Percentiles rank a stretch among this genome's conserved stretches.
Evolutionary conservation across 2,329 filamentous ascomycete genomes (phyloP).

Genomic region (Mollisia scopiformis): DNA sequence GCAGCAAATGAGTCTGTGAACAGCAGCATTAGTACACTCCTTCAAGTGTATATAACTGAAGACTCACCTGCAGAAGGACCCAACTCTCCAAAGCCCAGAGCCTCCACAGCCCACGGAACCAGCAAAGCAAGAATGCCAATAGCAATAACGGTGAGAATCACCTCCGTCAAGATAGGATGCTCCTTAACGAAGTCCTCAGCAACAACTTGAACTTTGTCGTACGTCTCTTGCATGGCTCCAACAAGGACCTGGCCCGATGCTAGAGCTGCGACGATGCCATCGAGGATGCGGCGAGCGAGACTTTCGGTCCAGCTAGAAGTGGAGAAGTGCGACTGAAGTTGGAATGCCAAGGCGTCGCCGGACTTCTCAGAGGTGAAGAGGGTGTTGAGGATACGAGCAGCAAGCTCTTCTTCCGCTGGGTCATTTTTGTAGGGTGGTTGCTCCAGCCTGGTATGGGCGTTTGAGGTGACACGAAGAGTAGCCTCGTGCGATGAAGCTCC

Average conservation of each 20-base stretch:
- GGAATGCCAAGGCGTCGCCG: not conserved
- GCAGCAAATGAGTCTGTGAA: constrained; percentile 14
- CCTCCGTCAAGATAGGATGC: constrained; percentile 6
- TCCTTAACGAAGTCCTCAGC: constrained; percentile 7
- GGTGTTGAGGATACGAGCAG: not conserved
- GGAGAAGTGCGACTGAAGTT: not conserved
- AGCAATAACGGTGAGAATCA: constrained; percentile 14
- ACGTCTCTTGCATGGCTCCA: constrained; percentile 15
- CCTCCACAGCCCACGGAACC: constrained; percentile 14
- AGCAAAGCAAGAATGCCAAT: constrained; percentile 12
- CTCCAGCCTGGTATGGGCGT: not conserved
- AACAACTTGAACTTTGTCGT: not conserved
- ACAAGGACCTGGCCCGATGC: not conserved
- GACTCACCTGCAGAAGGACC: constrained; percentile 14
- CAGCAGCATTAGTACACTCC: not conserved
- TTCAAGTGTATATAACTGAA: not conserved
- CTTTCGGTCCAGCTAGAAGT: not conserved
- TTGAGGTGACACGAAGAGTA: not conserved
- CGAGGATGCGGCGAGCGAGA: constrained; percentile 10
- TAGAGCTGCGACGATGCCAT: constrained; percentile 7
- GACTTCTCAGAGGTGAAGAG: not conserved
- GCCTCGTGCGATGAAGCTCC: not conserved
- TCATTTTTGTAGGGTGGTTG: not conserved
- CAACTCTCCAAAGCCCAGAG: constrained; percentile 14
- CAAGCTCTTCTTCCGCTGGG: not conserved